Evolutionary conservation across 306 rosid genomes (phyloP), one percentile per base, ranked within the genome.

Genomic region (Cicer bijugum): DNA sequence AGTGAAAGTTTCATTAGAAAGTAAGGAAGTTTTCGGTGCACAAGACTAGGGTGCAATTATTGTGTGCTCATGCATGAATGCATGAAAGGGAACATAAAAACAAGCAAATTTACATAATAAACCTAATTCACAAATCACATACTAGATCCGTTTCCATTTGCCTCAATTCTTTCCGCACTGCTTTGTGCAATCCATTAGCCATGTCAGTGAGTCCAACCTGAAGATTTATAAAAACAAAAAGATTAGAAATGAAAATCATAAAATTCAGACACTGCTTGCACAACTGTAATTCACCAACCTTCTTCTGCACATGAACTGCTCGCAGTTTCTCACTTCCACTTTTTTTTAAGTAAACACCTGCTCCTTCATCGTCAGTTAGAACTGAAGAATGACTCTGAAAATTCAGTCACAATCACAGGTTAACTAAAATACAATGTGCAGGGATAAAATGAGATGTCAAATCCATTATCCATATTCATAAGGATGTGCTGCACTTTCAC

Each of bases 341-440:
- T 78, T 81, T 83, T 71, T 82, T 76, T 62, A 82, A 63, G 59
- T 60, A 80, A 71, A 78, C 82, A 75, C 82, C 86, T 88, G 72
- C 84, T 69, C 91, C 97, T 80, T 91, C 95, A 77, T 95, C 99
- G 72, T 91, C 95, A 3, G 95, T 91, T 69, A 91, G 83, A 78
- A 91, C 89, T 10, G 95, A 94, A 59, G 99, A 91, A 38, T 89
- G 96, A 82, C 97, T 95, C 97, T 94, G 89, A 75, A 85, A 84
- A 62, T 47, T 50, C 81, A 81, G 42, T 72, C 38, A 81, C 58
- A n/a, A 39, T 44, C 71, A 71, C 56, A 64, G 20, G 47, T 56
- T 67, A 62, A 52, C 38, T 45, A 61, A 71, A 20, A 23, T 14
- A 52, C 9, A 17, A 76, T 37, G 46, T 62, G 35, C 5, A 0